phyloP scores from a whole-genome alignment of 2,329 filamentous ascomycete species.

The Neurospora sp. region DNA sequence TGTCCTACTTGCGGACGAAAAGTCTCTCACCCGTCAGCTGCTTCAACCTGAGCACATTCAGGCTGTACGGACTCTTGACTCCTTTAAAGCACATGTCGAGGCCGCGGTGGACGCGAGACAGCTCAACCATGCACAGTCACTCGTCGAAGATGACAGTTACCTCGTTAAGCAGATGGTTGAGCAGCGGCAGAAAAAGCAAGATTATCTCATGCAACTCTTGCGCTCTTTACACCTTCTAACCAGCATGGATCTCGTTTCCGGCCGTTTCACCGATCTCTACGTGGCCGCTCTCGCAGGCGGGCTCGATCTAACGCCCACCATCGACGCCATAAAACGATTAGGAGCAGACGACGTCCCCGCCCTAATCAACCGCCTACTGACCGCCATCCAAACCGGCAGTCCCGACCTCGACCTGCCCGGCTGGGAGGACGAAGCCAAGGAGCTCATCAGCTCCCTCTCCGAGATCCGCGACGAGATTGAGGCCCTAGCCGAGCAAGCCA shows the following conservation, averaged over 20 bases:
- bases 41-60: conserved; percentile 55
- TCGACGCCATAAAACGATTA: conserved; percentile 51
- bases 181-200: conserved; percentile 11
- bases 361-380: conserved; percentile 34
- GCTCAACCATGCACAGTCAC: conserved; percentile 33
- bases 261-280: conserved; percentile 48
- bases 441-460: conserved; percentile 26
- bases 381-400: conserved; percentile 27
- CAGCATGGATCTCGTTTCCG: conserved; percentile 26
- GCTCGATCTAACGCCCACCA: conserved; percentile 36
- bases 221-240: conserved; percentile 38
- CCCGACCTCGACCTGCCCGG: conserved; percentile 27
- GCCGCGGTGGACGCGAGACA: conserved; percentile 32
- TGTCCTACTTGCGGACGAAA: conserved; percentile 40
- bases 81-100: conserved; percentile 53
- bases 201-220: conserved; percentile 33
- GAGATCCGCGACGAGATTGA: conserved; percentile 37
- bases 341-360: conserved; percentile 38
- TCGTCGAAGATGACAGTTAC: conserved; percentile 51
- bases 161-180: conserved; percentile 35
- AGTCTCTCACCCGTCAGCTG: conserved; percentile 20
- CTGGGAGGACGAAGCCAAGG: conserved; percentile 23
- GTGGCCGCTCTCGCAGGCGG: conserved; percentile 50
- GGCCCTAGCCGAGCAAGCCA: conserved; percentile 34
- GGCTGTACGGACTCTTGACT: conserved; percentile 57